Evolutionary conservation across 306 rosid species (phyloP), one percentile per base, ranked within the genome.

Genomic region (Styphnolobium japonicum): DNA sequence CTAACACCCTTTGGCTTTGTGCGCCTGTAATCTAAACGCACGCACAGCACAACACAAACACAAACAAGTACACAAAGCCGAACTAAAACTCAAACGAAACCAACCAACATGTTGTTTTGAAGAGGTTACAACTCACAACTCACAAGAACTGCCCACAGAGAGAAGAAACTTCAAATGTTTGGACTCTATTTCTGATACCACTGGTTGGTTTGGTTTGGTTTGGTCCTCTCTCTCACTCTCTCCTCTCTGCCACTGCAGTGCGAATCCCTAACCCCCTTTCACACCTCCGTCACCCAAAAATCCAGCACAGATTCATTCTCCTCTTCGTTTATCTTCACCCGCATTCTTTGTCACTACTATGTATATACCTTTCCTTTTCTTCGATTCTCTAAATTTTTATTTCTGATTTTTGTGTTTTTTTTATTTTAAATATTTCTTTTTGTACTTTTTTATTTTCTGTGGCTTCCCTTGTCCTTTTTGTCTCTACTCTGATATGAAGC

Each of bases 311-410:
- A 61, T 52, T 71, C 56, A 23, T 39, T 63, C 22, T 34, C 36
- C 15, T 4, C 46, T 10, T 57, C 61, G 48, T 51, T 55, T 68
- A 23, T 79, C 68, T 62, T 75, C 80, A 37, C 51, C 82, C 51
- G 58, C 86, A 85, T 85, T 85, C 82, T 56, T 74, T 42, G 16
- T 51, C 61, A 10, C 77, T 43, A 1, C 40, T 72, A 77, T 72
- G 78, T 78, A 74, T 8, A 73, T 64, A 29, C 21, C 40, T 57
- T 21, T 4, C n/a, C 7, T 40, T 52, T 56, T 46, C 63, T 72
- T 57, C 27, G 36, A 34, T 61, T 76, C 46, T 71, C 23, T 25
- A 7, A 10, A 23, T 43, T 77, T 16, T 40, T 40, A 29, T 16
- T 57, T 27, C 33, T 11, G 5, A 22, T 46, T 72, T 45, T 63